phyloP scores from a whole-genome alignment of 208 protist species.

The Leishmania guyanensis region DNA sequence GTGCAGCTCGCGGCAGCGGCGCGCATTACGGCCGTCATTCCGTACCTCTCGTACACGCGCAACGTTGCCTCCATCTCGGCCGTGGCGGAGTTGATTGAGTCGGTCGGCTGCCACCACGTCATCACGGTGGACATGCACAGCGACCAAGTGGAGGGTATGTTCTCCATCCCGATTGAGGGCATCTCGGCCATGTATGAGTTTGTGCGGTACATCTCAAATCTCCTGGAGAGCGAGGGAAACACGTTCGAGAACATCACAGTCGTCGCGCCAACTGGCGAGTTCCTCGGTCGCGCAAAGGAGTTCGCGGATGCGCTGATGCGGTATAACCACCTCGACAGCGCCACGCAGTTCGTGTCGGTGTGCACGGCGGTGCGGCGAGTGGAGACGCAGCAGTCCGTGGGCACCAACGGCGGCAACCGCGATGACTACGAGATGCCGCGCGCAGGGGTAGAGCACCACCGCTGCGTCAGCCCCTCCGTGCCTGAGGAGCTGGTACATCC shows the following conservation, averaged over 20 bases:
- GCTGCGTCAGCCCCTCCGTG: neutral
- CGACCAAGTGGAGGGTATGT: constrained; percentile 95
- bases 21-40: constrained; percentile 93
- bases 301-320: constrained; percentile 88
- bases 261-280: constrained; percentile 61
- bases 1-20: constrained; percentile 75
- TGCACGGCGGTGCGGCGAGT: constrained; percentile 79
- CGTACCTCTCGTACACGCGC: constrained; percentile 91
- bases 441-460: neutral
- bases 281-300: constrained; percentile 72
- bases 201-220: constrained; percentile 69
- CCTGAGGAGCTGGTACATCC: neutral
- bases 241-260: constrained; percentile 74
- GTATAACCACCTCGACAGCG: constrained; percentile 66
- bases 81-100: constrained; percentile 91
- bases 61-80: constrained; percentile 93
- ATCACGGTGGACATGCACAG: constrained; percentile 93
- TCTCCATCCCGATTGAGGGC: constrained; percentile 91
- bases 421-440: neutral
- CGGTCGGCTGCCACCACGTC: constrained; percentile 88
- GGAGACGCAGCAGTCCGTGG: constrained; percentile 22
- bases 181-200: constrained; percentile 90
- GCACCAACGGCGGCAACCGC: neutral
- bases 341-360: constrained; percentile 75
- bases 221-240: constrained; percentile 70